A percentile compares a stretch with the other conserved stretches of the same genome.
phyloP scores from a whole-genome alignment of 2,329 filamentous ascomycete genomes.

The Camillea tinctor region DNA sequence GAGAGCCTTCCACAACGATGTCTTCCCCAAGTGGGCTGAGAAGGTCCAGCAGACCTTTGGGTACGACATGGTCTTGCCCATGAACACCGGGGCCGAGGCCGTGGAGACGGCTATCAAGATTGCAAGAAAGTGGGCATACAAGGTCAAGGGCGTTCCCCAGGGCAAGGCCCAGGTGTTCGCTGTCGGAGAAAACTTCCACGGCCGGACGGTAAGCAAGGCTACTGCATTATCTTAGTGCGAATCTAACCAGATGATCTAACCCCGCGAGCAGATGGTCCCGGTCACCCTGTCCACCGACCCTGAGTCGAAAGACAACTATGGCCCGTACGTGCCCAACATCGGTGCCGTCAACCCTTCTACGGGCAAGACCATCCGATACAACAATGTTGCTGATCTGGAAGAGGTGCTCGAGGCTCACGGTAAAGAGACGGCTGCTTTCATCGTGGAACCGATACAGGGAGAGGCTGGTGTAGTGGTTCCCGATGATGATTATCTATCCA shows the following conservation, averaged over 20 bases:
- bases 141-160: conserved; percentile 84
- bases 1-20: conserved; percentile 96
- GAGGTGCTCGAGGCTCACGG: conserved; percentile 78
- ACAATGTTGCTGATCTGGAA: conserved; percentile 78
- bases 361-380: conserved; percentile 77
- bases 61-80: conserved; percentile 96
- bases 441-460: conserved; percentile 95
- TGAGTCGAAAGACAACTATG: conserved; percentile 95
- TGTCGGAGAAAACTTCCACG: conserved; percentile 92
- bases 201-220: conserved; percentile 70
- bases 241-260: conserved; percentile 26
- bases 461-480: conserved; percentile 97
- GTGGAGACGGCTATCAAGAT: conserved; percentile 96
- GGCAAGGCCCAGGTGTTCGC: conserved; percentile 83
- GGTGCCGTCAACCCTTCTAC: conserved; percentile 76
- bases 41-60: conserved; percentile 87
- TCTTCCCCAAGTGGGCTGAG: conserved; percentile 93
- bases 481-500: conserved; percentile 79
- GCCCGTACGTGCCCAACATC: conserved; percentile 88
- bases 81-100: conserved; percentile 97
- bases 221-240: neutral
- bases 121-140: conserved; percentile 97
- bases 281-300: conserved; percentile 95
- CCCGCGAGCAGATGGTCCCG: conserved; percentile 69
- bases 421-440: conserved; percentile 83